A percentile compares a stretch with the other conserved stretches of the same genome.
These are phyloP conservation scores for Ceratobasidium sp. DNA, from an alignment of 1,284 basidiomycete species.

Conservation along the genomic window DNA sequence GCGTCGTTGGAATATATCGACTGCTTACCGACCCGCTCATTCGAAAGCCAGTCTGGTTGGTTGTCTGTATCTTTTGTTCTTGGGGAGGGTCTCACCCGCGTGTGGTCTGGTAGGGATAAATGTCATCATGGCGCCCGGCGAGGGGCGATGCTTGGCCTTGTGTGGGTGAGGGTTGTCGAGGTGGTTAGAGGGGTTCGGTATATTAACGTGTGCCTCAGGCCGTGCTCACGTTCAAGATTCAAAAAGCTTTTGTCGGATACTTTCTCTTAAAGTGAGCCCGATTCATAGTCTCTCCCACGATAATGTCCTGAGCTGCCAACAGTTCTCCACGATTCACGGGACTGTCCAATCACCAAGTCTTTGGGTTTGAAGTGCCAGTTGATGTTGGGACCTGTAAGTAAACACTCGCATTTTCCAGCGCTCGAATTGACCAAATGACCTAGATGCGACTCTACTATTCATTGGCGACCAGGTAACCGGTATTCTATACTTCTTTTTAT, in stretches of 20 bases:
- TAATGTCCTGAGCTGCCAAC: slow-evolving; percentile 45
- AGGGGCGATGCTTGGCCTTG: slow-evolving; percentile 70
- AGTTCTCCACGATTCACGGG: slow-evolving; percentile 76
- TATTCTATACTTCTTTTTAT: slow-evolving; percentile 84
- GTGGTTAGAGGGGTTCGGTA: not conserved
- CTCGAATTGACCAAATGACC: slow-evolving; percentile 27
- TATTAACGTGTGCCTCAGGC: slow-evolving; percentile 59
- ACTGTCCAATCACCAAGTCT: slow-evolving; percentile 71
- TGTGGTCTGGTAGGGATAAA: slow-evolving; percentile 61
- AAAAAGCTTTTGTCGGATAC: slow-evolving; percentile 70
- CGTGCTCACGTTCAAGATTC: slow-evolving; percentile 72
- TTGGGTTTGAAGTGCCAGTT: slow-evolving; percentile 75
- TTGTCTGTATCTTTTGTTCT: not conserved
- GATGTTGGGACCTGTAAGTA: slow-evolving; percentile 73
- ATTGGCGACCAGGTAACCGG: slow-evolving; percentile 77
- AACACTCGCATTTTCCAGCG: slow-evolving; percentile 24
- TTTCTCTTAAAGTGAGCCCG: slow-evolving; percentile 72
- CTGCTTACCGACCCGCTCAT: slow-evolving; percentile 74
- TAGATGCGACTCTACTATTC: slow-evolving; percentile 81
- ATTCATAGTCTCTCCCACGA: not conserved
- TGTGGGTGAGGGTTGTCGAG: slow-evolving; percentile 69
- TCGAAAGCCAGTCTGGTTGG: slow-evolving; percentile 74
- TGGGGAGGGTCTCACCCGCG: not conserved
- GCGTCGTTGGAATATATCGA: slow-evolving; percentile 79
- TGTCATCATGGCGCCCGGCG: slow-evolving; percentile 75